Evolutionary conservation across 768 basidiomycete species (phyloP), one percentile per base, ranked within the genome.

Genomic region (Megacollybia marginata): DNA sequence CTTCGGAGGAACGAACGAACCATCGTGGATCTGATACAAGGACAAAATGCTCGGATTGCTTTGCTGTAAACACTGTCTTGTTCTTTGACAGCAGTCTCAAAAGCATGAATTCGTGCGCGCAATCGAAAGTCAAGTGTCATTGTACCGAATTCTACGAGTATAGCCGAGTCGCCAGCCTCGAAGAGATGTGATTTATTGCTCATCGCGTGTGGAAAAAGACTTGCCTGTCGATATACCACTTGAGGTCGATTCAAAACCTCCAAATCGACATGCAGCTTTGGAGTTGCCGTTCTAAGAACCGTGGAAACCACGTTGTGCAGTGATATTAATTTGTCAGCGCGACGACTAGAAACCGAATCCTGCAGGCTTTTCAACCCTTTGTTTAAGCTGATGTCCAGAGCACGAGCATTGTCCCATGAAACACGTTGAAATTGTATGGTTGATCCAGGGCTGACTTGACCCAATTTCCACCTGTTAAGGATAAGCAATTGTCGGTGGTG

Each of bases 91-190:
- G 63, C 61, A 0, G 63, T 60, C 55, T 82, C 73, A 15, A 82
- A 73, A 0, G 72, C 75, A 55, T 85, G 83, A 7, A 85, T 71
- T 5, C 75, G 72, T 2, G 79, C 80, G 2, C 83, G 73, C 10
- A 78, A 56, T 18, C 68, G 54, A 40, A 83, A 71, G 48, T 80
- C 77, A 0, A 83, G 65, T 20, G 59, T 63, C 74, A 79, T 76
- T 1, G 61, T 56, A 0, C 83, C 83, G 53, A 79, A 83, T 51
- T 85, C 83, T 10, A 84, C 71, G 1, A 84, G 69, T 44, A 88
- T 77, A 1, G 76, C 73, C 0, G 75, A 73, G 54, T 85, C 83
- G 0, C 84, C 83, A 2, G 82, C 81, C 23, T 28, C 6, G 80
- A 82, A 44, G 10, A 2, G 2, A 18, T 16, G 28, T 33, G 15